phyloP scores from a whole-genome alignment of 768 basidiomycete species.

The Podaxis sp. region DNA sequence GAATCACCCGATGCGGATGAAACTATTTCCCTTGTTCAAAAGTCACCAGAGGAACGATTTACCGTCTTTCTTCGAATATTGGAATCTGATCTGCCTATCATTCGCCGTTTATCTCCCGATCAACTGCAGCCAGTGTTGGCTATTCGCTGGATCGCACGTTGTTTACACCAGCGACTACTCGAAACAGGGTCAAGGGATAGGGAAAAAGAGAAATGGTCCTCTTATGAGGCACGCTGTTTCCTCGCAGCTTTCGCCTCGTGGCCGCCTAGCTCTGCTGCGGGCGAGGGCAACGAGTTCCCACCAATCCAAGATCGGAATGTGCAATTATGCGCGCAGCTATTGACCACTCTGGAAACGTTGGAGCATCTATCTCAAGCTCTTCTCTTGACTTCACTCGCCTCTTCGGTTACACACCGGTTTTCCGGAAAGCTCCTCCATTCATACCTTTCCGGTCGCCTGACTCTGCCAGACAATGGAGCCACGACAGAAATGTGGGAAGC shows the following conservation, averaged over 20 bases:
- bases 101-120: conserved; percentile 44
- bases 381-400: conserved; percentile 45
- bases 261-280: conserved; percentile 11
- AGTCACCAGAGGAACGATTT: conserved; percentile 47
- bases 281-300: conserved; percentile 21
- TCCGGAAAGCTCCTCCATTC: conserved; percentile 62
- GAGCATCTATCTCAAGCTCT: conserved; percentile 59
- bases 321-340: conserved; percentile 63
- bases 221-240: conserved; percentile 54
- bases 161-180: conserved; percentile 44
- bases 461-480: conserved; percentile 18
- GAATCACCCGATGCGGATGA: conserved; percentile 27
- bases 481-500: conserved; percentile 42
- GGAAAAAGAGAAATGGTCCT: conserved; percentile 67
- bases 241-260: conserved; percentile 43
- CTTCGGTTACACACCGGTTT: conserved; percentile 41
- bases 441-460: conserved; percentile 32
- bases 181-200: conserved; percentile 53
- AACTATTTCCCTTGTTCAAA: conserved; percentile 38
- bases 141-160: conserved; percentile 57
- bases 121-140: conserved; percentile 49
- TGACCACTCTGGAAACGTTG: conserved; percentile 55
- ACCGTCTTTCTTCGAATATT: conserved; percentile 52
- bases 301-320: conserved; percentile 54
- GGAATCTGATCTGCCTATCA: conserved; percentile 43